Base-by-base conservation (phyloP, 23 red algal genomes). In the Agarophyton chilense region DNA sequence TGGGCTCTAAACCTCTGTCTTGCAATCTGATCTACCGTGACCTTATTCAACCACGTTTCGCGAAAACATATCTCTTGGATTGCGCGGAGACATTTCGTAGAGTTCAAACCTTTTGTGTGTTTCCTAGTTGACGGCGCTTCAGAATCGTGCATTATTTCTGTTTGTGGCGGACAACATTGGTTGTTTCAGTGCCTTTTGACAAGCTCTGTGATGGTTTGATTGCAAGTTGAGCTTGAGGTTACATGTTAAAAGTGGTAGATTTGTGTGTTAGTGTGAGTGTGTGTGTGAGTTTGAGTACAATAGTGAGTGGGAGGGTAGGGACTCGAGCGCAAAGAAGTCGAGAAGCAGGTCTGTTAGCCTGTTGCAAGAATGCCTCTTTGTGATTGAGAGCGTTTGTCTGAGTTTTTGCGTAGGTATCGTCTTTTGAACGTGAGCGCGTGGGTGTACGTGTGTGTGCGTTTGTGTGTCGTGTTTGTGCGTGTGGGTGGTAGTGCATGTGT, bases 1-100 rank as follows among this genome's bases (percentile, higher is more conserved):
- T 72, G 82, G 82, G 17, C 47, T 86, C 41, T 86, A 31, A 76
- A 53, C 29, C n/a, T n/a, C n/a, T n/a, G n/a, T n/a, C n/a, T n/a
- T n/a, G n/a, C n/a, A n/a, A n/a, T n/a, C n/a, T n/a, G n/a, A n/a
- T n/a, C n/a, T n/a, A n/a, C n/a, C n/a, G n/a, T n/a, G n/a, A n/a
- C n/a, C n/a, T n/a, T n/a, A n/a, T n/a, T n/a, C n/a, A n/a, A n/a
- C n/a, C n/a, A n/a, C n/a, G n/a, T n/a, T n/a, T n/a, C n/a, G n/a
- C n/a, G n/a, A n/a, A 46, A 74, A 28, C 21, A 9, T 18, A 33
- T 47, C 68, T 47, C 68, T 47, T 24, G 68, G 41, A 74, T 74
- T 45, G 41, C 68, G 39, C 41, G 68, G 40, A 43, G 60, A 65
- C 31, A 65, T 31, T 65, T 35, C 35, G 60, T 31, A 65, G 60